These are phyloP conservation scores for Thielaviopsis punctulata DNA, from an alignment of 2,329 filamentous ascomycete species.

Conservation along the genomic window DNA sequence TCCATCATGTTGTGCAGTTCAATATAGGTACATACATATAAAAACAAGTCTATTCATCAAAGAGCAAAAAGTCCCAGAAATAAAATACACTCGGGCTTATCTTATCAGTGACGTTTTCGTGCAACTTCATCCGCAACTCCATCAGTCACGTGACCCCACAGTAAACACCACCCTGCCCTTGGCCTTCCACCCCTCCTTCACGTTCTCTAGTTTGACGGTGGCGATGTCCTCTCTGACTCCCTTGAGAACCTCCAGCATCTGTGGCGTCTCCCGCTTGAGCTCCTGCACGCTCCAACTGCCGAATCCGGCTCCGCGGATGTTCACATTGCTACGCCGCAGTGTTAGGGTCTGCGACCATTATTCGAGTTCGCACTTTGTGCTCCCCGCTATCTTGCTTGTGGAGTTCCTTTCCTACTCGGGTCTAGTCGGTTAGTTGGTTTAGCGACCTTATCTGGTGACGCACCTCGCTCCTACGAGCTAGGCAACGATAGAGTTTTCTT, in stretches of 20 bases:
- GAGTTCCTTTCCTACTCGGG: too few relatives aligned
- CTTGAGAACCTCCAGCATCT: conserved; percentile 16
- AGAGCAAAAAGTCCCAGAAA: background rate
- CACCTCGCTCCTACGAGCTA: too few relatives aligned
- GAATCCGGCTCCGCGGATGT: conserved; percentile 27
- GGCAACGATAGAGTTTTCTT: too few relatives aligned
- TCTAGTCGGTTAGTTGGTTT: too few relatives aligned
- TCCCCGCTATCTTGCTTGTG: too few relatives aligned
- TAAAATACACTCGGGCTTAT: background rate
- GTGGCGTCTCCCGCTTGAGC: conserved; percentile 14
- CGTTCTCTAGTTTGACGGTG: conserved; percentile 15
- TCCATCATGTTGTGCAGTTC: conserved; percentile 1
- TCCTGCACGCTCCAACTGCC: conserved; percentile 24
- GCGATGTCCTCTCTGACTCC: conserved; percentile 14
- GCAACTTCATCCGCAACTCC: background rate
- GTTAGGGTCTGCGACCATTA: too few relatives aligned
- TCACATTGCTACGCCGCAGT: conserved; percentile 32
- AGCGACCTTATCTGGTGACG: too few relatives aligned
- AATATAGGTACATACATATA: background rate
- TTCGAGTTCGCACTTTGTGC: too few relatives aligned
- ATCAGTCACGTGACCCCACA: background rate
- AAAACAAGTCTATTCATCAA: too few relatives aligned
- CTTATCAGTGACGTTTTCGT: conserved; percentile 2
- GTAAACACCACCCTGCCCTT: conserved; percentile 17
- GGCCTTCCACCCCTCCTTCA: conserved; percentile 17